Evolutionary conservation across 1,139 yeast genomes (phyloP), one percentile per base, ranked within the genome.

Genomic region (Meyerozyma guilliermondii): DNA sequence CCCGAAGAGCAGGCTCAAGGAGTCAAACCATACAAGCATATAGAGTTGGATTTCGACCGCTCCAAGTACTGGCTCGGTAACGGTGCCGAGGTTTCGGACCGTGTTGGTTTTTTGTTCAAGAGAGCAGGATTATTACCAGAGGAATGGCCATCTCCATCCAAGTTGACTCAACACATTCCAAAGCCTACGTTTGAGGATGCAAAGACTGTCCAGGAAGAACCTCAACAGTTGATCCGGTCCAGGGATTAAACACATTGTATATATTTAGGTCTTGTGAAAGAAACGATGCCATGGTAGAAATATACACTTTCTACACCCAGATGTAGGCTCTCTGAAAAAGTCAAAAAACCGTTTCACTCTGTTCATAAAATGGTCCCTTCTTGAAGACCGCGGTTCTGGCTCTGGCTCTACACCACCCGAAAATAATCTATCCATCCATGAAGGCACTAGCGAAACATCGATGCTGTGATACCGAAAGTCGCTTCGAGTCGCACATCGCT

Each of bases 11-110:
- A 68, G 49, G 71, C 68, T 18, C 48, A 51, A 34, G 80, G 81
- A n/a, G 65, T 69, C 37, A 71, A 76, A 50, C 88, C 94, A 18
- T 74, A 77, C 43, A 92, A 92, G 60, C 89, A 89, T 53, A 78
- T 92, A 34, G 78, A 81, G 52, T 70, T 92, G 39, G 98, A 92
- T 60, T 88, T 92, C 59, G 81, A 82, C 50, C 80, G 97, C 52
- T 81, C 96, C n/a, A 88, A 88, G 63, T 94, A 92, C 66, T 92
- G 99, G 99, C 69, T 92, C 38, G 96, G 97, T 57, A 96, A 88
- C 13, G 99, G 99, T n/a, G 98, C 98, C 1, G 95, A 87, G 60
- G 95, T 96, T 4, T 82, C 94, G 28, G 91, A 86, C 37, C 73
- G 94, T 5, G 95, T 91, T 10, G 77, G 81, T 5, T 81, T 81